A percentile compares a stretch with the other conserved stretches of the same genome.
Evolutionary conservation across 164 flowering plant genomes (phyloP).

Genomic region (Hamamelis virginiana): DNA sequence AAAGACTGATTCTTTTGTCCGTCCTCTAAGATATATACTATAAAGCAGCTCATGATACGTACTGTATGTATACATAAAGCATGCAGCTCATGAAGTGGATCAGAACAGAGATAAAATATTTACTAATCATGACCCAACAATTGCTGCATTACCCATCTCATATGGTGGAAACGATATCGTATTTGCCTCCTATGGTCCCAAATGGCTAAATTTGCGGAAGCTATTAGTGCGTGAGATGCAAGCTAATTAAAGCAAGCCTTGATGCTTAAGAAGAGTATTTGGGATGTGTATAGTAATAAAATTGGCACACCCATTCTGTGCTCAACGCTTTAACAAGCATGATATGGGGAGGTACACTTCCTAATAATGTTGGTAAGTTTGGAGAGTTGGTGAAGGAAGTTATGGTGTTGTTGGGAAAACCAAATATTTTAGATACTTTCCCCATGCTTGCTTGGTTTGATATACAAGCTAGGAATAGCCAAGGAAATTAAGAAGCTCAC

Average conservation of each 20-base stretch:
- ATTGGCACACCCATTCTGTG: conserved; percentile 3
- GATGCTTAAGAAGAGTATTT: conserved; percentile 17
- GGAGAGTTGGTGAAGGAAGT: conserved; percentile 12
- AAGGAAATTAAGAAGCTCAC: conserved; percentile 13
- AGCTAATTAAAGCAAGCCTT: conserved; percentile 18
- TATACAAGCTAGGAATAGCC: conserved; percentile 38
- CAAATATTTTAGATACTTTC: conserved; percentile 47
- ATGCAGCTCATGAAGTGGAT: too few species aligned
- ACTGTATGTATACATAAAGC: too few species aligned
- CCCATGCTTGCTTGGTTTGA: conserved; percentile 37
- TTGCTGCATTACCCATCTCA: background rate
- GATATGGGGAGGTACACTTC: conserved; percentile 26
- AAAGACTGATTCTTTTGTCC: too few species aligned
- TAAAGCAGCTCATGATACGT: too few species aligned
- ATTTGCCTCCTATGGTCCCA: background rate
- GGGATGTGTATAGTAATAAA: conserved; percentile 13
- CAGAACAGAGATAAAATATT: conserved; percentile 22
- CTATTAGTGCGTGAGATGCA: conserved; percentile 30
- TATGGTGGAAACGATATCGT: conserved; percentile 12
- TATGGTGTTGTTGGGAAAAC: conserved; percentile 25
- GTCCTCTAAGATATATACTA: too few species aligned
- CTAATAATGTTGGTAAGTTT: conserved; percentile 21
- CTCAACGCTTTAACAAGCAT: conserved; percentile 8
- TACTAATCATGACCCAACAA: conserved; percentile 13
- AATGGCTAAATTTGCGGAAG: conserved; percentile 13